A percentile compares a stretch with the other conserved stretches of the same genome.
Conservation (phyloP, 768 basidiomycete species). For the Floccularia luteovirens region DNA sequence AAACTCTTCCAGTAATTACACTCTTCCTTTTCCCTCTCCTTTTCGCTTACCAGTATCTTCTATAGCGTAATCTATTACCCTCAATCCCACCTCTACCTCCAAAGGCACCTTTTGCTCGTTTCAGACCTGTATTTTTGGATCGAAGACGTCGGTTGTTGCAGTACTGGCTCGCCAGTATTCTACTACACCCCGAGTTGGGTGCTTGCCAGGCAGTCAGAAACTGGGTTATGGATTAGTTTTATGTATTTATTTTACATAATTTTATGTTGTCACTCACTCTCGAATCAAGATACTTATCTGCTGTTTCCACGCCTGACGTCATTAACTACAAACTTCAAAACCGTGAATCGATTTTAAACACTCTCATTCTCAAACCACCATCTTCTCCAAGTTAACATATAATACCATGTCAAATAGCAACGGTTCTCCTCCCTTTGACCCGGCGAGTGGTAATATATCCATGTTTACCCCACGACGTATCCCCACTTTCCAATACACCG, state of each 20-base stretch:
- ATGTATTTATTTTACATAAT: too few species aligned
- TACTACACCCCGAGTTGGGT: conserved; percentile 68
- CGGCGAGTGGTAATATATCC: too few species aligned
- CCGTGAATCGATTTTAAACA: too few species aligned
- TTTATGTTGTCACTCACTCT: too few species aligned
- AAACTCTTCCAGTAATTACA: conserved; percentile 42
- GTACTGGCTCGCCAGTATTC: conserved; percentile 56
- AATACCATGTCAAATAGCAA: too few species aligned
- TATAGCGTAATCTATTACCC: conserved; percentile 33
- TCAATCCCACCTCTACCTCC: conserved; percentile 58
- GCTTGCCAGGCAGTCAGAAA: conserved; percentile 47
- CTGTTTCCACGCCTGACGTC: too few species aligned
- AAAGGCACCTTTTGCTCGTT: conserved; percentile 60
- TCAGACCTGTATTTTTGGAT: conserved; percentile 62
- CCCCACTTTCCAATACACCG: conserved; percentile 14
- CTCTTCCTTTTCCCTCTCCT: neutral
- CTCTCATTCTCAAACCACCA: too few species aligned
- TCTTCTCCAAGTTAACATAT: too few species aligned
- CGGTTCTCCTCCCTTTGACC: too few species aligned
- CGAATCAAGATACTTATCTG: too few species aligned
- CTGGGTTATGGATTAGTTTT: conserved; percentile 53
- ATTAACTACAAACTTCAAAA: too few species aligned
- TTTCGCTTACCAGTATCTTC: conserved; percentile 2
- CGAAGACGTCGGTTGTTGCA: conserved; percentile 51
- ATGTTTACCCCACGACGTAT: conserved; percentile 14